These are phyloP conservation scores for Microsporum audouinii DNA, from an alignment of 2,329 filamentous ascomycete species.

Conservation along the genomic window DNA sequence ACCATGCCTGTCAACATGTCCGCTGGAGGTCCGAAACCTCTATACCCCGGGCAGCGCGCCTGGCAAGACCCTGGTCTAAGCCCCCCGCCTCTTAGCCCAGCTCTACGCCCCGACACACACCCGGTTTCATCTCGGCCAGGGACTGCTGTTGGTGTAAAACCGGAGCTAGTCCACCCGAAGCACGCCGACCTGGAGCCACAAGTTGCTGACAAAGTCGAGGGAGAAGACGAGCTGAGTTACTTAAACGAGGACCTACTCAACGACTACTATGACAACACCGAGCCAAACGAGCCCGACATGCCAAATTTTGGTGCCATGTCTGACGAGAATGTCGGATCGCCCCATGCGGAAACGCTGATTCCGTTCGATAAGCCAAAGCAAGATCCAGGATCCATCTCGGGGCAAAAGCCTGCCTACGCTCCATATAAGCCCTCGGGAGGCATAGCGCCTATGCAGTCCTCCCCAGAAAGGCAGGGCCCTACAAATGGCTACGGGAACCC, in stretches of 20 bases:
- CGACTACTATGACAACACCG: constrained; percentile 27
- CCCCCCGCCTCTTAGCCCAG: constrained; percentile 11
- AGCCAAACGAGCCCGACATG: constrained; percentile 43
- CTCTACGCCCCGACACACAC: constrained; percentile 6
- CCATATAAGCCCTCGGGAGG: constrained; percentile 28
- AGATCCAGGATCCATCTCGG: constrained; percentile 6
- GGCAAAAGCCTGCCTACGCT: constrained; percentile 22
- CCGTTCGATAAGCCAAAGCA: constrained; percentile 24
- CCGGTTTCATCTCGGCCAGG: constrained; percentile 18
- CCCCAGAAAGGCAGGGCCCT: constrained; percentile 24
- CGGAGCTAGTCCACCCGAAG: constrained; percentile 10
- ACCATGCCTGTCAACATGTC: constrained; percentile 25
- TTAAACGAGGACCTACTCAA: constrained; percentile 40
- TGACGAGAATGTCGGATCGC: constrained; percentile 21
- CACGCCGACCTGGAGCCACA: not conserved
- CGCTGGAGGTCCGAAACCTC: constrained; percentile 14
- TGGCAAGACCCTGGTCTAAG: constrained; percentile 22
- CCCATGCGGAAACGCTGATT: constrained; percentile 24
- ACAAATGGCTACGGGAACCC: constrained; percentile 32
- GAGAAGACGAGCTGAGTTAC: constrained; percentile 29
- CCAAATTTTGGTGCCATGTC: constrained; percentile 51
- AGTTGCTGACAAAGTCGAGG: constrained; percentile 7
- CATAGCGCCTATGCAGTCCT: constrained; percentile 17
- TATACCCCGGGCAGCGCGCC: constrained; percentile 27
- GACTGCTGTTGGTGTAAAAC: constrained; percentile 19